These are phyloP conservation scores for Ceratocystis diversiconidia DNA, from an alignment of 2,329 filamentous ascomycete species.

Conservation along the genomic window DNA sequence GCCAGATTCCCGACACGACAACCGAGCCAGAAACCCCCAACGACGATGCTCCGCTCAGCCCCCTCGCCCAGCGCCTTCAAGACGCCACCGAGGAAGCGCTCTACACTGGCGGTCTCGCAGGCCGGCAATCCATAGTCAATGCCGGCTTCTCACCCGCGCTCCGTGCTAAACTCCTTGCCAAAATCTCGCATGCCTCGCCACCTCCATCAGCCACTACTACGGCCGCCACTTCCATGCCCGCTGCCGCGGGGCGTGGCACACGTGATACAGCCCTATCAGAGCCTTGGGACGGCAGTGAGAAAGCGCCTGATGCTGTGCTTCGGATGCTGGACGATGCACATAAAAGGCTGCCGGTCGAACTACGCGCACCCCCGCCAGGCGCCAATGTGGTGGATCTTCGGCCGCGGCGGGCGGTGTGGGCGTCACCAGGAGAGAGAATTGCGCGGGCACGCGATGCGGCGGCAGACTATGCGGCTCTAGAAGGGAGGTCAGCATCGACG, in stretches of 20 bases:
- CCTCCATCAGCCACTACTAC: not conserved
- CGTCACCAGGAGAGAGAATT: slow-evolving; percentile 33
- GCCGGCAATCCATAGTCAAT: slow-evolving; percentile 45
- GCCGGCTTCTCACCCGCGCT: slow-evolving; percentile 51
- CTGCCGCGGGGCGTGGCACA: slow-evolving; percentile 53
- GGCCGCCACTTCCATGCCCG: slow-evolving; percentile 25
- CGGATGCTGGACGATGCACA: slow-evolving; percentile 71
- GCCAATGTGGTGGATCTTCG: slow-evolving; percentile 37
- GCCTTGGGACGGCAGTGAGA: slow-evolving; percentile 69
- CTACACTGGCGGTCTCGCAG: slow-evolving; percentile 42
- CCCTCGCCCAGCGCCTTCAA: slow-evolving; percentile 36
- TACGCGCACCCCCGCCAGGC: slow-evolving; percentile 26
- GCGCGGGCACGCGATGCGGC: slow-evolving; percentile 45
- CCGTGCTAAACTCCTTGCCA: slow-evolving; percentile 42
- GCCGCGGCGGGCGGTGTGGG: slow-evolving; percentile 28
- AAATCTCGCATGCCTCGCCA: slow-evolving; percentile 37
- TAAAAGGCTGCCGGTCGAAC: slow-evolving; percentile 46
- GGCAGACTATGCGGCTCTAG: slow-evolving; percentile 32
- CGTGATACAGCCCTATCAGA: slow-evolving; percentile 51
- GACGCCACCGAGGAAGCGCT: slow-evolving; percentile 51
- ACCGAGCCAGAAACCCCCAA: not conserved
- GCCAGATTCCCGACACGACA: too few relatives aligned
- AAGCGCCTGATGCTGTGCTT: slow-evolving; percentile 57
- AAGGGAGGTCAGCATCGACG: too few relatives aligned
- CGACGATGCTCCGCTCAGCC: not conserved